Evolutionary conservation across 2,329 filamentous ascomycete species (phyloP).

Genomic region (Daldinia sp.): DNA sequence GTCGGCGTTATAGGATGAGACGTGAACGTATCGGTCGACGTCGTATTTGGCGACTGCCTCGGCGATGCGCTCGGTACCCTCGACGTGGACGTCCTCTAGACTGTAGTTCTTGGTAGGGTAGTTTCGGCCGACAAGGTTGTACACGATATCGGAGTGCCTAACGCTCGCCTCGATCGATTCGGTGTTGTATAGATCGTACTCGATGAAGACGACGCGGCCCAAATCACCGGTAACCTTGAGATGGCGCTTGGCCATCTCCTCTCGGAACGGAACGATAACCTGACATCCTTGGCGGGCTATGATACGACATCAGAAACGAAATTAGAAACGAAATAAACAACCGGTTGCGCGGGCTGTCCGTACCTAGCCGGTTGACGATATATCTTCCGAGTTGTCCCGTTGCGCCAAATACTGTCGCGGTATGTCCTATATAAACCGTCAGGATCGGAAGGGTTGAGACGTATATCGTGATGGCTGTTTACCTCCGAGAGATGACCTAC

Average conservation of each 20-base stretch:
- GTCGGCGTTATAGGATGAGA: conserved; percentile 93
- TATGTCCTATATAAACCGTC: conserved; percentile 72
- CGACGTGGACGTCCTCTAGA: conserved; percentile 90
- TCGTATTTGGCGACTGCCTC: conserved; percentile 98
- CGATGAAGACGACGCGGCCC: conserved; percentile 87
- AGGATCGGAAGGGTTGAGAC: conserved; percentile 25
- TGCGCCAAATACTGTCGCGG: conserved; percentile 96
- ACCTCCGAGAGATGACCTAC: conserved; percentile 87
- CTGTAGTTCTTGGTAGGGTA: conserved; percentile 99
- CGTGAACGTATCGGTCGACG: conserved; percentile 93
- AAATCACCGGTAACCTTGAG: conserved; percentile 96
- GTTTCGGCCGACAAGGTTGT: conserved; percentile 92
- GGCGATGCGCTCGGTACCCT: conserved; percentile 89
- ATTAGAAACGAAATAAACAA: conserved; percentile 40
- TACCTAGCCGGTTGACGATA: conserved; percentile 92
- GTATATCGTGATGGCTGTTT: conserved; percentile 41
- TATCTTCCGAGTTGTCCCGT: conserved; percentile 96
- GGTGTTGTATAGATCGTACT: conserved; percentile 95
- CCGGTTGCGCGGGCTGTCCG: conserved; percentile 22
- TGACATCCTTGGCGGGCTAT: conserved; percentile 91
- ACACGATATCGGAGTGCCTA: conserved; percentile 95
- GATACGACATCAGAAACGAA: conserved; percentile 44
- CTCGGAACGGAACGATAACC: conserved; percentile 90
- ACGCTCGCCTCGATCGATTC: conserved; percentile 96
- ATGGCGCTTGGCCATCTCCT: conserved; percentile 98